phyloP scores from a whole-genome alignment of 2,329 filamentous ascomycete species.

The Dactylellina parvicollis region DNA sequence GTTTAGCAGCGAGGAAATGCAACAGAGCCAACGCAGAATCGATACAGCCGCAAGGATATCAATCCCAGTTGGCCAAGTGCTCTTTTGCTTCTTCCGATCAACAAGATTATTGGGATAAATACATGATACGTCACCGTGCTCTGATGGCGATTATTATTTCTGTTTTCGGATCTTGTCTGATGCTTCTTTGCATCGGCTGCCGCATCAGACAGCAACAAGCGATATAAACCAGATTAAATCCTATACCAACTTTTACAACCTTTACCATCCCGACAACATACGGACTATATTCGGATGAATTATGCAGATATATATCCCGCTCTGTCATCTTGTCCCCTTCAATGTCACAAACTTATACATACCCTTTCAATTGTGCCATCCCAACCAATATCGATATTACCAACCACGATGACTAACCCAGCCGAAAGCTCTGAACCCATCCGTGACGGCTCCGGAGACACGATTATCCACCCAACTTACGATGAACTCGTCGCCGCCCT shows the following conservation, averaged over 20 bases:
- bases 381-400: background rate
- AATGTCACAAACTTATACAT: background rate
- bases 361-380: no score
- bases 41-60: background rate
- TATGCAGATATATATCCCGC: no score
- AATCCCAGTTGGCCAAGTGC: no score
- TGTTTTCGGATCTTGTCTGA: conserved; percentile 10
- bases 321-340: no score
- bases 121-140: conserved; percentile 13
- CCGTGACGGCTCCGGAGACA: background rate
- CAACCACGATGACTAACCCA: no score
- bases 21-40: conserved; percentile 19
- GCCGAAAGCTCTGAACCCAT: background rate
- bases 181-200: background rate
- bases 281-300: no score
- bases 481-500: background rate
- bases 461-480: background rate
- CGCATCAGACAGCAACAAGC: background rate
- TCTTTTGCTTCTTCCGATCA: background rate
- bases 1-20: background rate
- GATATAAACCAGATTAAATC: background rate
- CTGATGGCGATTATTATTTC: background rate
- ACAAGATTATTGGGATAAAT: background rate
- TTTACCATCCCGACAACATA: no score
- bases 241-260: background rate